These are phyloP conservation scores for Cucumis hystrix DNA, from an alignment of 306 rosid genomes.

Conservation along the genomic window DNA sequence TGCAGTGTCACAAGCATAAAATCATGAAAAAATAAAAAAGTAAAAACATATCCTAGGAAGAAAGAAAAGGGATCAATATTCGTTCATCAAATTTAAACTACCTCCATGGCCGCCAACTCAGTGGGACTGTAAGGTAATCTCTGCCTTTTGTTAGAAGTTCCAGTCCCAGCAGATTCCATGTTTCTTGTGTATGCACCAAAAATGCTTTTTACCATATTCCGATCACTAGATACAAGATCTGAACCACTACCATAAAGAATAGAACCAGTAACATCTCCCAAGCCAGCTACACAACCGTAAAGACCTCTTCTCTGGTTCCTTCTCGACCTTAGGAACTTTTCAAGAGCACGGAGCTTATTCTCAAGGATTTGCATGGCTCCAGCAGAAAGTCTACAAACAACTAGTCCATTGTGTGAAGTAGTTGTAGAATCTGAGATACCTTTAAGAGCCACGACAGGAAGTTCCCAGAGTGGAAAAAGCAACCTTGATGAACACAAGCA, in stretches of 20 bases:
- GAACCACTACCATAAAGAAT: slow-evolving; percentile 74
- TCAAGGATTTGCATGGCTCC: slow-evolving; percentile 95
- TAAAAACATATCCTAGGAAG: neutral
- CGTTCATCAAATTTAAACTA: slow-evolving; percentile 21
- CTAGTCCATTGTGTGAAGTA: slow-evolving; percentile 47
- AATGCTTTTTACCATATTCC: slow-evolving; percentile 69
- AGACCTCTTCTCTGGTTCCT: slow-evolving; percentile 94
- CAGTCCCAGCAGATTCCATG: slow-evolving; percentile 57
- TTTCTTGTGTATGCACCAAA: slow-evolving; percentile 70
- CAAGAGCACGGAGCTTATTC: slow-evolving; percentile 65
- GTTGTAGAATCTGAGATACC: slow-evolving; percentile 44
- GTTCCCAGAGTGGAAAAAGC: slow-evolving; percentile 95
- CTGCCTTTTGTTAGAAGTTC: slow-evolving; percentile 67
- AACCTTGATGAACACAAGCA: slow-evolving; percentile 85
- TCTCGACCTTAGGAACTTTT: slow-evolving; percentile 77
- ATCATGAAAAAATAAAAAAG: slow-evolving; percentile 18
- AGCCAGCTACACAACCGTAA: slow-evolving; percentile 94
- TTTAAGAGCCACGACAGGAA: slow-evolving; percentile 70
- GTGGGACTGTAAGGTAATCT: slow-evolving; percentile 89
- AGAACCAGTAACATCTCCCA: slow-evolving; percentile 81
- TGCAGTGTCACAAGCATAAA: slow-evolving; percentile 15
- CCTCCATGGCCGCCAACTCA: slow-evolving; percentile 99
- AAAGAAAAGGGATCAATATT: neutral
- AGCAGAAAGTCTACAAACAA: slow-evolving; percentile 67
- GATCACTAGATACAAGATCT: slow-evolving; percentile 69